These are phyloP conservation scores for Ceratobasidium theobromae DNA, from an alignment of 1,284 basidiomycete species.

Conservation along the genomic window DNA sequence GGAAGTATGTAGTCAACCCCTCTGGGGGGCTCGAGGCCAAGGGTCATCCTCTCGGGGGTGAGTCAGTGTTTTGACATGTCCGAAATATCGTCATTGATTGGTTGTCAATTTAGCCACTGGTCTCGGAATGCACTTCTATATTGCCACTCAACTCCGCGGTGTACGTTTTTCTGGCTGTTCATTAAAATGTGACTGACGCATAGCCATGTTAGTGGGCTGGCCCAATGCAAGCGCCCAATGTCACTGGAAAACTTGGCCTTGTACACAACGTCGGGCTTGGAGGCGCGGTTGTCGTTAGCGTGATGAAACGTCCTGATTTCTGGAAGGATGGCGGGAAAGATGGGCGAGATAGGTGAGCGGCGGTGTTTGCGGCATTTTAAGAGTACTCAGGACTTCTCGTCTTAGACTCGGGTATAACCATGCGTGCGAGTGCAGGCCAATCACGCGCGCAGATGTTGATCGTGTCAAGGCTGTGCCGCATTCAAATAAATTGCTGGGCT, in stretches of 20 bases:
- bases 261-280: conserved; percentile 85
- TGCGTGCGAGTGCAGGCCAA: conserved; percentile 61
- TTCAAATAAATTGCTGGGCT: conserved; percentile 48
- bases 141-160: conserved; percentile 60
- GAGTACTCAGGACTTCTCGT: neutral
- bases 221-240: conserved; percentile 74
- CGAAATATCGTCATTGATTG: neutral
- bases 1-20: conserved; percentile 86
- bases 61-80: neutral
- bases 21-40: conserved; percentile 84
- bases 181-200: neutral
- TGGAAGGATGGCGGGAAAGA: conserved; percentile 62
- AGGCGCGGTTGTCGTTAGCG: conserved; percentile 72
- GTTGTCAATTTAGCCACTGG: conserved; percentile 49
- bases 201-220: conserved; percentile 63
- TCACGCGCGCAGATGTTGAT: conserved; percentile 65
- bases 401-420: conserved; percentile 77
- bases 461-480: conserved; percentile 69
- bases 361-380: neutral
- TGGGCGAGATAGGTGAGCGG: conserved; percentile 60
- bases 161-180: conserved; percentile 40
- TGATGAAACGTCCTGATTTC: conserved; percentile 73
- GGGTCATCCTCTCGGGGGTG: conserved; percentile 82
- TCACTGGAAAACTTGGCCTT: conserved; percentile 75
- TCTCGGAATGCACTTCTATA: conserved; percentile 86